Base-by-base conservation (phyloP, 768 basidiomycete species). In the Sistotremastrum niveocremeum region DNA sequence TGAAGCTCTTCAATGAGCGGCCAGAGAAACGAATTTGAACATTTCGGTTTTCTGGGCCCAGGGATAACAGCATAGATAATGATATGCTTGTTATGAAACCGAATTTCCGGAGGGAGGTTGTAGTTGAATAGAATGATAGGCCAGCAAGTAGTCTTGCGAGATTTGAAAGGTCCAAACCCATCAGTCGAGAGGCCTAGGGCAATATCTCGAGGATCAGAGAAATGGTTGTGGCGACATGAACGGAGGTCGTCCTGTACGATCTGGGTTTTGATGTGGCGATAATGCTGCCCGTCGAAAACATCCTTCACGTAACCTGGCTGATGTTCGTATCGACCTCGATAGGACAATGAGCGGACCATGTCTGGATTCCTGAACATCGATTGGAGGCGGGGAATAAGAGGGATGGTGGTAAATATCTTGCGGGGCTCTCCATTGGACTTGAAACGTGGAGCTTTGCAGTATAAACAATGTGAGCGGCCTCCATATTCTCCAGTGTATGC, bases 121-220 rank as follows among this genome's bases (percentile, higher is more conserved):
- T 52, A 47, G 34, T 50, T 53, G 29, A 55, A 3, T 7, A 54
- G 42, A 31, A 50, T 31, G 12, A 48, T 7, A 10, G 53, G 49
- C 53, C 53, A 55, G n/a, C 46, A 45, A 12, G 53, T 50, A 1
- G 29, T 36, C 31, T 49, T 51, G 4, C 11, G n/a, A 20, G 20
- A 30, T 5, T 43, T 50, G 34, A 45, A 42, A 20, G 47, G 40
- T 29, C n/a, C 29, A 12, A 42, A 44, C 9, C 40, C 39, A 36
- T 41, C 37, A 33, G 33, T 42, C 7, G 39, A 50, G 31, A 42
- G 46, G 0, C 62, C 65, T 5, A 75, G 57, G 1, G 71, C 70
- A 20, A 75, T 55, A 44, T 75, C 71, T 4, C 56, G 57, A 1
- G 36, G 37, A n/a, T 63, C 60, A 0, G 56, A 54, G 46, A 77